A percentile compares a stretch with the other conserved stretches of the same genome.
phyloP scores from a whole-genome alignment of 2,329 filamentous ascomycete genomes.

The Diaporthe vexans region DNA sequence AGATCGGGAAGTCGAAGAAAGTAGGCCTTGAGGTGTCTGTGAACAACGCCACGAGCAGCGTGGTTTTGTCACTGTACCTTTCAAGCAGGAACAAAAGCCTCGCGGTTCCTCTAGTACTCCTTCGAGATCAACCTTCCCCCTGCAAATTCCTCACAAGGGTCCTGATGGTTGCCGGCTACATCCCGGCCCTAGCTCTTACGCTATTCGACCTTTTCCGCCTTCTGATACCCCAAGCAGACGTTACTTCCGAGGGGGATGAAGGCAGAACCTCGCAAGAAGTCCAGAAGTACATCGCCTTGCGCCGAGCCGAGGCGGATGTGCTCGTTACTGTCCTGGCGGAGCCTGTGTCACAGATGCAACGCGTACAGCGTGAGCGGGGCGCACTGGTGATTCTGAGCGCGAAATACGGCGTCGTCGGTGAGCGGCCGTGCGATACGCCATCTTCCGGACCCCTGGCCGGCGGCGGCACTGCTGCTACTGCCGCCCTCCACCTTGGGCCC shows the following conservation, averaged over 20 bases:
- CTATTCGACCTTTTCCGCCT: slow-evolving; percentile 50
- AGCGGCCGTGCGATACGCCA: background rate
- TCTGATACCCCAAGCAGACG: slow-evolving; percentile 42
- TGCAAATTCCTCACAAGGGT: slow-evolving; percentile 44
- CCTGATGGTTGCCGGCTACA: slow-evolving; percentile 55
- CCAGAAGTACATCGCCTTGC: slow-evolving; percentile 49
- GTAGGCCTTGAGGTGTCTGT: slow-evolving; percentile 61
- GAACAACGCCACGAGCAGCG: slow-evolving; percentile 54
- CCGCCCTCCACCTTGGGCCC: slow-evolving; percentile 3
- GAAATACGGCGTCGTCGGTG: slow-evolving; percentile 59
- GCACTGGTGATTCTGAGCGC: slow-evolving; percentile 64
- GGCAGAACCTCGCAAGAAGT: slow-evolving; percentile 30
- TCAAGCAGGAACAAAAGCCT: slow-evolving; percentile 57
- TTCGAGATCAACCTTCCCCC: slow-evolving; percentile 16
- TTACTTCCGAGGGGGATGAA: slow-evolving; percentile 12
- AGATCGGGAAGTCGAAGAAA: slow-evolving; percentile 56
- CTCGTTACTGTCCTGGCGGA: slow-evolving; percentile 58
- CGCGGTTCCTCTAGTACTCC: slow-evolving; percentile 56
- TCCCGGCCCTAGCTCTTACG: slow-evolving; percentile 58
- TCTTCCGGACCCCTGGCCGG: background rate
- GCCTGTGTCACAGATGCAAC: slow-evolving; percentile 56
- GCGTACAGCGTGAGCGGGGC: slow-evolving; percentile 51
- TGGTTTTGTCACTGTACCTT: slow-evolving; percentile 64
- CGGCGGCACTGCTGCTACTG: background rate
- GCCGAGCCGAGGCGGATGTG: slow-evolving; percentile 61